Percentiles rank a stretch among this genome's conserved stretches.
Evolutionary conservation across 306 rosid species (phyloP).

Genomic region (Prosopis cineraria): DNA sequence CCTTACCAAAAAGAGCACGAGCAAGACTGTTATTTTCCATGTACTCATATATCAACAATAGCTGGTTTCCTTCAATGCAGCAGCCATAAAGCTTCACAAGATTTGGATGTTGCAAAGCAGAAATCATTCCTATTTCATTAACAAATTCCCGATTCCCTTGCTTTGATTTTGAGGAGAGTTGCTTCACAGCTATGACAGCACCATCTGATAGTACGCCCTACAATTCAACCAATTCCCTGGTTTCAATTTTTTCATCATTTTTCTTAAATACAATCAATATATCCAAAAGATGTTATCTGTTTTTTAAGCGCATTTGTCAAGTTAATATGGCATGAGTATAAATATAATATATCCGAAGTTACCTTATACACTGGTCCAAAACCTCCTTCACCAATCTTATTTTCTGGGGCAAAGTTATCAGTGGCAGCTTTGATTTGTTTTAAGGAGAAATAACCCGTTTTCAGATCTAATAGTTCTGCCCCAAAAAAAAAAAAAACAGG

Average conservation of each 20-base stretch:
- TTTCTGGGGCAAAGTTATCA: constrained; percentile 51
- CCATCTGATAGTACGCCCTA: constrained; percentile 75
- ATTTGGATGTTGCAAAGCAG: constrained; percentile 83
- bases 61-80: constrained; percentile 80
- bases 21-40: constrained; percentile 86
- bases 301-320: neutral
- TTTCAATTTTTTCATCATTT: neutral
- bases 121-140: constrained; percentile 83
- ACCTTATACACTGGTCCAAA: constrained; percentile 88
- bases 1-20: constrained; percentile 71
- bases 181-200: constrained; percentile 70
- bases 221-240: neutral
- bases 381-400: constrained; percentile 86
- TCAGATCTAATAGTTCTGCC: constrained; percentile 64
- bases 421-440: constrained; percentile 76
- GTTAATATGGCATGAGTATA: neutral
- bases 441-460: constrained; percentile 64
- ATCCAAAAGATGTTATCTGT: neutral
- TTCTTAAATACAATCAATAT: neutral
- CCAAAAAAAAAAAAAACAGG: constrained; percentile 18
- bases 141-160: constrained; percentile 89
- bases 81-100: constrained; percentile 83
- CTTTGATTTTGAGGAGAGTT: constrained; percentile 78
- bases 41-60: constrained; percentile 77
- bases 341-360: constrained; percentile 10